A percentile compares a stretch with the other conserved stretches of the same genome.
Evolutionary conservation across 768 basidiomycete species (phyloP).

Genomic region (Auriscalpium orientale): DNA sequence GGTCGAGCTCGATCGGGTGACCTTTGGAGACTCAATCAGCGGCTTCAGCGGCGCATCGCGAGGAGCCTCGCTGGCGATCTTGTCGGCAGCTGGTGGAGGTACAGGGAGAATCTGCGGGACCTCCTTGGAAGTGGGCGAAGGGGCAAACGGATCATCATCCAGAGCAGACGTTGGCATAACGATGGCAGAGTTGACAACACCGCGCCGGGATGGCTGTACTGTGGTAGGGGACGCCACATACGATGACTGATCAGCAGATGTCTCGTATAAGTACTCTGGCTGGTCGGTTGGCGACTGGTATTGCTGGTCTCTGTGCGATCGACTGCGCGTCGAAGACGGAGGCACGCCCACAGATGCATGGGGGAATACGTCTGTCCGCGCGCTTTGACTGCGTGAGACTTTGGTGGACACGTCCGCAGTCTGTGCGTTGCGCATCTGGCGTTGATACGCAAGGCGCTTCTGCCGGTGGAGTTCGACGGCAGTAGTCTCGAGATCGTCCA

Average conservation of each 20-base stretch:
- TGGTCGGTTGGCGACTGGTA: slow-evolving; percentile 27
- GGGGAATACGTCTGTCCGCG: slow-evolving; percentile 42
- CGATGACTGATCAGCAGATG: slow-evolving; percentile 51
- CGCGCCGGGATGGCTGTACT: slow-evolving; percentile 28
- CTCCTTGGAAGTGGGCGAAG: slow-evolving; percentile 26
- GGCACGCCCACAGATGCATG: slow-evolving; percentile 23
- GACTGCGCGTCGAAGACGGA: slow-evolving; percentile 28
- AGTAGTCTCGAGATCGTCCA: slow-evolving; percentile 70
- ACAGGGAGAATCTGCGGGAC: slow-evolving; percentile 23
- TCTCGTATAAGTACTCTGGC: slow-evolving; percentile 71
- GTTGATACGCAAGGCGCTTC: slow-evolving; percentile 76
- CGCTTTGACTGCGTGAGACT: slow-evolving; percentile 44
- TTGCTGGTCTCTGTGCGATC: slow-evolving; percentile 39
- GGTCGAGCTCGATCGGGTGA: not conserved
- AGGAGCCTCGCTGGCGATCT: not conserved
- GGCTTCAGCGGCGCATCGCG: not conserved
- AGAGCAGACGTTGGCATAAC: slow-evolving; percentile 36
- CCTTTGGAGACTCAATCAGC: not conserved
- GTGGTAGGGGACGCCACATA: slow-evolving; percentile 18
- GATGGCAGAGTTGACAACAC: slow-evolving; percentile 32
- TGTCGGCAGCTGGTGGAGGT: slow-evolving; percentile 21
- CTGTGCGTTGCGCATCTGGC: slow-evolving; percentile 60
- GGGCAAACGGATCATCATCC: slow-evolving; percentile 72
- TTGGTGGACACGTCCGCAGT: slow-evolving; percentile 23
- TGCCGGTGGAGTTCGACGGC: slow-evolving; percentile 82